Conservation (phyloP, 257 asterid genomes). For the Euphrasia confusa region DNA sequence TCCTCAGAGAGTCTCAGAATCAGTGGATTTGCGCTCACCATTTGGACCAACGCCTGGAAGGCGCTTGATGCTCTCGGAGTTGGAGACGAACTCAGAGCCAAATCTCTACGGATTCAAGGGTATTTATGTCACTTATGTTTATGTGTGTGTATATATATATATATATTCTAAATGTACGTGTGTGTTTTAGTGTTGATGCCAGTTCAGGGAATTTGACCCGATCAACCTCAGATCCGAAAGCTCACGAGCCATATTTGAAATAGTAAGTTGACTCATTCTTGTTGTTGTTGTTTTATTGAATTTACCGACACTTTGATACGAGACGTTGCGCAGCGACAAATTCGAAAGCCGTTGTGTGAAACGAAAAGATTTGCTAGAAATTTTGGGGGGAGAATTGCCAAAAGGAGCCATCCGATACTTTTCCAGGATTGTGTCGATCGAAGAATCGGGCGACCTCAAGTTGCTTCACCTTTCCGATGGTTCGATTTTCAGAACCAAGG, state of each 20-base stretch:
- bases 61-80: slow-evolving; percentile 61
- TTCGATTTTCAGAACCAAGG: slow-evolving; percentile 47
- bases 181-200: no score
- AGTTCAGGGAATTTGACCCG: no score
- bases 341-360: slow-evolving; percentile 46
- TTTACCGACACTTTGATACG: slow-evolving; percentile 29
- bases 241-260: no score
- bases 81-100: slow-evolving; percentile 47
- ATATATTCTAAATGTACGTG: not conserved
- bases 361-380: slow-evolving; percentile 49
- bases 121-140: not conserved
- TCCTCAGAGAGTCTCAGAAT: slow-evolving; percentile 47
- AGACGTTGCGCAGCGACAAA: slow-evolving; percentile 22
- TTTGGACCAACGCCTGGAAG: slow-evolving; percentile 62
- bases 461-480: slow-evolving; percentile 65
- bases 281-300: not conserved
- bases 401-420: slow-evolving; percentile 51
- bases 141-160: no score
- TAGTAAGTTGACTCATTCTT: not conserved
- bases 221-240: no score
- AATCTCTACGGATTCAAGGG: slow-evolving; percentile 39
- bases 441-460: slow-evolving; percentile 48
- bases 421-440: slow-evolving; percentile 52
- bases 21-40: slow-evolving; percentile 47
- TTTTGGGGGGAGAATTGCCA: slow-evolving; percentile 48